Base-by-base conservation (phyloP, 1,139 yeast species). In the Geotrichum histeridarum region DNA sequence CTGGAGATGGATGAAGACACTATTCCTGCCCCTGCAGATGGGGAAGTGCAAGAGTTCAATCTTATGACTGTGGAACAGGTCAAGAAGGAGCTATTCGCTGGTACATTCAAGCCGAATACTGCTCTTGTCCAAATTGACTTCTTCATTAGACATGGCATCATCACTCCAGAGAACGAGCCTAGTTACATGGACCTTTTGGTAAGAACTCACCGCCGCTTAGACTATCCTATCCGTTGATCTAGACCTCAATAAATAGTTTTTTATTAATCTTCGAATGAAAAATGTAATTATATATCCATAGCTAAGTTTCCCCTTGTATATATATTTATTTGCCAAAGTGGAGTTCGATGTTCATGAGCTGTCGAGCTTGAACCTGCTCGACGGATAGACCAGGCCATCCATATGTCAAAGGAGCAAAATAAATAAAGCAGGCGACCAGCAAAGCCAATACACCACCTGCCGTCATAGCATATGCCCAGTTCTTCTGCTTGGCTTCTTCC, bases 31-130 rank as follows among this genome's bases (percentile, higher is more conserved):
- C 96, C 96, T 27, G 35, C 48, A 22, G 58, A 55, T 37, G 51
- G 49, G 9, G 58, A 55, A 31, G 58, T 55, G 5, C 56, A 52
- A n/a, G 54, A 48, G 27, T 55, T 55, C 33, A 39, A 47, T 38
- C 48, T 55, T 3, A 43, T 53, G 54, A 48, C 54, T 1, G 53
- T 0, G 1, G 81, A 77, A 8, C 83, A 86, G 59, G 79, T 88
- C 0, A 59, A 77, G 37, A 59, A 65, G 30, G 75, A 78, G 22
- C 64, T 91, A 31, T 64, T 66, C 8, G 66, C 68, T 0, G 82
- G 81, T 0, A 80, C 83, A 60, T 93, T 93, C 73, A 93, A 93
- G 69, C 96, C 96, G 43, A 93, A 93, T 63, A 86, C 96, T 70
- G 95, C 85, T 0, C 59, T 86, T 50, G 84, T 91, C 2, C 76